Base-by-base conservation (phyloP, 106 monocot genomes). In the Acorus calamus region DNA sequence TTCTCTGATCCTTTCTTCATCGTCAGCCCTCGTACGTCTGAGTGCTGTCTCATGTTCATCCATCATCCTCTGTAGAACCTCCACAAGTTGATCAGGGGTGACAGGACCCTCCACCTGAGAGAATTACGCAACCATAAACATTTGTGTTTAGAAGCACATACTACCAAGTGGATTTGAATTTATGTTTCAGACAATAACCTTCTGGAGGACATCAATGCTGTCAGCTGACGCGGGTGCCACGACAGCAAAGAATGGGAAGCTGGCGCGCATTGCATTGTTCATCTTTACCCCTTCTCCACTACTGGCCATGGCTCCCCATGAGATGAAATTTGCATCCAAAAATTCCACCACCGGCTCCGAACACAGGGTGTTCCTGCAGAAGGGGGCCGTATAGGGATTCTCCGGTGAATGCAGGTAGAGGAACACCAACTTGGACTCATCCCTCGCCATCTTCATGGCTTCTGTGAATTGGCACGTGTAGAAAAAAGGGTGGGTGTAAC, bases 11-110 rank as follows among this genome's bases (percentile, higher is more conserved):
- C 3, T 43, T 9, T 73, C 73, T 57, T 73, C 78, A 14, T 77
- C 77, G 10, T 47, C 48, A 55, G 6, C 11, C 49, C 49, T 65
- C 12, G 11, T 50, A 59, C 58, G 53, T 44, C 58, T 60, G 50
- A 74, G 66, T 65, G 79, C 79, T 41, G 64, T 45, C 59, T 70
- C 74, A 56, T 77, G 77, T 13, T 66, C 69, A 28, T 74, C 66
- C 3, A 70, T 42, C 46, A 74, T 66, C 51, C 53, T 70, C 65
- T 66, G 65, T 44, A 74, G 55, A 12, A 74, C 57, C 60, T 79
- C 74, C 42, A 79, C 74, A 11, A 79, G 70, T 63, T 66, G 69
- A 64, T 61, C 64, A n/a, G 74, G 56, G 11, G 66, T 61, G 4
- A 74, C 74, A 3, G 74, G 53, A 42, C 79, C 79, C 70, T 79